Evolutionary conservation across 306 rosid genomes (phyloP), one percentile per base, ranked within the genome.

Genomic region (Alnus rubra): DNA sequence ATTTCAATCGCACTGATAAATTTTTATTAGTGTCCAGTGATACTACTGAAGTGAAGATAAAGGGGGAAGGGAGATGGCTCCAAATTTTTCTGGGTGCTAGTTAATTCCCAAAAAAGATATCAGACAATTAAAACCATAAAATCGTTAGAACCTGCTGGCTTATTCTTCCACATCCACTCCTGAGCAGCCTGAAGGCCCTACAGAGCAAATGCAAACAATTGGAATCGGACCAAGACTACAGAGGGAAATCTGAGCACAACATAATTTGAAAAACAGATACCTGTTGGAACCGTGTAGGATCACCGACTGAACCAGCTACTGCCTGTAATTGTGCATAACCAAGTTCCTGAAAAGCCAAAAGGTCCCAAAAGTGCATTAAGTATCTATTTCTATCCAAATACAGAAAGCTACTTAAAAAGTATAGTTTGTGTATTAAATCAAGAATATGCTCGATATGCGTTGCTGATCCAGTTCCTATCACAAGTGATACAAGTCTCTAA

Each of bases 81-180:
- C 44, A 8, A 31, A 30, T 10, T 62, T 31, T 39, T n/a, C 60
- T 2, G 44, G 44, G 5, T 73, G n/a, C 42, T 42, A 37, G 18
- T 2, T 28, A 60, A 72, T 56, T 56, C 37, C 45, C 69, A 72
- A 63, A 62, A 44, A 0, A 53, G 45, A 51, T 72, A 73, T 60
- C 48, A 77, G 73, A 86, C 52, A 54, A 55, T 30, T 8, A 3
- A 70, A 56, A 81, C 31, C 13, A 53, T 62, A 49, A 58, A 84
- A 78, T 71, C 68, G 76, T 19, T n/a, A 69, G 74, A 82, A 92
- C 97, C 98, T 89, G 98, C 67, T 44, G 90, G 91, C 74, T 90
- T 89, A 83, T 86, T 88, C 87, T 94, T 88, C 97, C 95, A 92
- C 88, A 87, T 92, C 93, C 91, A 86, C 56, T 92, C 97, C 76